Evolutionary conservation across 1,284 basidiomycete genomes (phyloP), one percentile per base, ranked within the genome.

Genomic region (Lignosus rhinocerotis): DNA sequence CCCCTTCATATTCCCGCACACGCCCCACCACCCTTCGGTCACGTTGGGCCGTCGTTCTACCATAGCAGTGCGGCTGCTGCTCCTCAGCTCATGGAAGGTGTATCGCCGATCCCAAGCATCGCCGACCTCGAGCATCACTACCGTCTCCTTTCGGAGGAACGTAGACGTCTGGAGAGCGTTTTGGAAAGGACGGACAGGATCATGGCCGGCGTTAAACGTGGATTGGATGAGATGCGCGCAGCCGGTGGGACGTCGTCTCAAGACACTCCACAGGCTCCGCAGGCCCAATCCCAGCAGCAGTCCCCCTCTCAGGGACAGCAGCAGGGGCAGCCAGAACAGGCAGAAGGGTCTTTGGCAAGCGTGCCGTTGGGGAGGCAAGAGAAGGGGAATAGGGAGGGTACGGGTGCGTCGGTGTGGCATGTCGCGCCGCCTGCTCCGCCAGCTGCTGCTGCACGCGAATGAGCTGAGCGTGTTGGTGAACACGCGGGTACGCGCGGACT

Each of bases 51-150:
- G 25, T 64, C 62, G 52, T 67, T 66, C 62, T 66, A 67, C 63
- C 60, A 63, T 51, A 56, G 62, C 39, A 56, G 62, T 66, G 69
- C 57, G 57, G 53, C 53, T 32, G 62, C 64, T 58, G 67, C 56
- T 66, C 56, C 69, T 56, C 61, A 53, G 47, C 56, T 62, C 53
- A 50, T 60, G 33, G 58, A 60, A 17, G 63, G 63, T 19, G 46
- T 51, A n/a, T 56, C 53, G 61, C 67, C 64, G 39, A 72, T 86
- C 19, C 87, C 87, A 50, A 84, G 82, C 14, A 64, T 80, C 44
- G 69, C 66, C 5, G 90, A 92, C 63, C 73, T 92, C 58, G 87
- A 88, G 72, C 76, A 82, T 53, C 90, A 92, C 69, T 90, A 89
- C 67, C 67, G 73, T 19, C 80, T 86, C 67, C 77, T 92, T 52